Percentiles rank a stretch among this genome's conserved stretches.
phyloP scores from a whole-genome alignment of 2,329 filamentous ascomycete species.

The Orbilia ellipsospora region DNA sequence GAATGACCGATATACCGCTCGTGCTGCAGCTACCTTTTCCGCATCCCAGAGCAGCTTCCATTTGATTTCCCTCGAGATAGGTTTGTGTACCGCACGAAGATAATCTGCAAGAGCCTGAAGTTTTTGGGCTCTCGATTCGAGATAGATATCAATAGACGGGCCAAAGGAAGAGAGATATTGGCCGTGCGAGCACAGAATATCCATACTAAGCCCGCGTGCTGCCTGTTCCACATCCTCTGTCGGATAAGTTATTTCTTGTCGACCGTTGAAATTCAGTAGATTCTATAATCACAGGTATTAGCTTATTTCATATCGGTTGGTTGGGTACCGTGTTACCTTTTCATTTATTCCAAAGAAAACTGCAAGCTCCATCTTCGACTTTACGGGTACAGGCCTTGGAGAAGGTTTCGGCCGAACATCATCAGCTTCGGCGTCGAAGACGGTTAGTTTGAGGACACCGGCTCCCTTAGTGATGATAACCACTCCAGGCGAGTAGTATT shows the following conservation, averaged over 20 bases:
- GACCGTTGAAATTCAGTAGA: slow-evolving; percentile 83
- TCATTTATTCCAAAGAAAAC: slow-evolving; percentile 88
- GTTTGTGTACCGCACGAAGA: slow-evolving; percentile 73
- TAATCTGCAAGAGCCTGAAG: slow-evolving; percentile 79
- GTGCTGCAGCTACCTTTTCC: slow-evolving; percentile 86
- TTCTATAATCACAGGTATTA: slow-evolving; percentile 65
- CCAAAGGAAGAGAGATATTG: slow-evolving; percentile 78
- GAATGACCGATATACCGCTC: slow-evolving; percentile 74
- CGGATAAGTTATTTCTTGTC: slow-evolving; percentile 74
- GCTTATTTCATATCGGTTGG: not conserved
- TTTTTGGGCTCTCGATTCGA: slow-evolving; percentile 77
- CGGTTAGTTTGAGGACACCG: slow-evolving; percentile 69
- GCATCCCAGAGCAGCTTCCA: slow-evolving; percentile 90
- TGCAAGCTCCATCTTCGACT: slow-evolving; percentile 91
- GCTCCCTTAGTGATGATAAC: slow-evolving; percentile 73
- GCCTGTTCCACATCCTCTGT: slow-evolving; percentile 78
- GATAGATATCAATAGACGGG: slow-evolving; percentile 82
- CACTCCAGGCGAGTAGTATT: slow-evolving; percentile 65
- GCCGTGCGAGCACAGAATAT: slow-evolving; percentile 82
- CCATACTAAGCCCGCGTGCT: slow-evolving; percentile 79
- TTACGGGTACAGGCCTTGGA: slow-evolving; percentile 73
- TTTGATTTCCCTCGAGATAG: slow-evolving; percentile 74
- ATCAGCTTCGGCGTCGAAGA: slow-evolving; percentile 61
- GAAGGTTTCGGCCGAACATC: slow-evolving; percentile 48
- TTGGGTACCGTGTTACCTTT: slow-evolving; percentile 62